Evolutionary conservation across 1,284 basidiomycete species (phyloP), one percentile per base, ranked within the genome.

Genomic region (Malassezia caprae): DNA sequence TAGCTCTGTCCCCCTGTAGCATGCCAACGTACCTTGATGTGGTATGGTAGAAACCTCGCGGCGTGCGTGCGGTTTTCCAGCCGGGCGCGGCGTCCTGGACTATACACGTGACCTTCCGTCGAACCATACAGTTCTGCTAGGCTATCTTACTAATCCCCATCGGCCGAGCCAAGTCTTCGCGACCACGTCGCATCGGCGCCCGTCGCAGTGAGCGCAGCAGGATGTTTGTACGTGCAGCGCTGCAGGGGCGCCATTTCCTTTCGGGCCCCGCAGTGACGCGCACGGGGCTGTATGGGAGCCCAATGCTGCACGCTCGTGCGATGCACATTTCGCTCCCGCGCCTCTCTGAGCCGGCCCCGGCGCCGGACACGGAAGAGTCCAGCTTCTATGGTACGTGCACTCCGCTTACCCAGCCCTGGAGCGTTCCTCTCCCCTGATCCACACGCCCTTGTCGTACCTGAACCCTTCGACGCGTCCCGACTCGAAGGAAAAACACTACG

Each of bases 401-500:
- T 39, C 8, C 19, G 8, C 37, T 39, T 8, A 39, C 37, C 4
- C 37, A 39, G 55, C 55, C 5, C 12, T 57, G 23, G 55, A 57
- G 45, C 55, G 55, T 24, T 34, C 37, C 13, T 32, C 27, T 6
- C 55, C 55, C 8, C 11, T 57, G 19, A 45, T 57, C n/a, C 47
- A 57, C 24, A 39, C 30, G 39, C 55, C 49, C 21, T 13, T 59
- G 4, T 40, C 43, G 23, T 57, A 56, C 37, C 32, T 61, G 26
- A 45, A 51, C 34, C 51, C 51, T 5, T 17, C 11, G 24, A 61
- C 55, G 10, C 35, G 42, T n/a, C 51, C 55, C 3, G n/a, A 26
- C 10, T 27, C 26, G 13, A 15, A 42, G 10, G 40, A 37, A 24
- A 13, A 19, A 32, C 24, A 19, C 34, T 64, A 61, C 23, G 86